Percentiles rank a stretch among this genome's conserved stretches.
Evolutionary conservation across 2,329 filamentous ascomycete genomes (phyloP).

Genomic region (Pyricularia pennisetigena): DNA sequence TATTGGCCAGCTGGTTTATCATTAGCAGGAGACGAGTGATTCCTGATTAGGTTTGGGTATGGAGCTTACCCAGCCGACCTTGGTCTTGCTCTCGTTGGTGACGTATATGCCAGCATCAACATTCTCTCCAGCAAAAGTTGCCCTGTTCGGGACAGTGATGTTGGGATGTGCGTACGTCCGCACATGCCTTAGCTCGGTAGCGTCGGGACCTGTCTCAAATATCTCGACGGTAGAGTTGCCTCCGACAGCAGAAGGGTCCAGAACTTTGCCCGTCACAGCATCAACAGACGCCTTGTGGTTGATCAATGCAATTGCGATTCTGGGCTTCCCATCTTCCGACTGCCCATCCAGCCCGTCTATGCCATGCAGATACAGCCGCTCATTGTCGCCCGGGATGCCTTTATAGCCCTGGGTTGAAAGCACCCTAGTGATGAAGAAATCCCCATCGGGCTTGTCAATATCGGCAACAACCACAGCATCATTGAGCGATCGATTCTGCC

Average conservation of each 20-base stretch:
- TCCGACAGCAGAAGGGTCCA: constrained; percentile 10
- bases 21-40: background rate
- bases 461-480: constrained; percentile 22
- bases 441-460: constrained; percentile 17
- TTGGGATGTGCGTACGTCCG: constrained; percentile 11
- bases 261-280: constrained; percentile 9
- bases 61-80: constrained; percentile 12
- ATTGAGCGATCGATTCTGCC: constrained; percentile 14
- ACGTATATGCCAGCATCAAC: constrained; percentile 13
- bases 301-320: constrained; percentile 14
- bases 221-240: constrained; percentile 13
- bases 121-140: constrained; percentile 13
- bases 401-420: constrained; percentile 17
- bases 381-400: constrained; percentile 19
- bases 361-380: constrained; percentile 18
- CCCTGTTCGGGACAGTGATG: constrained; percentile 16
- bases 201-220: constrained; percentile 8
- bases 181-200: constrained; percentile 13
- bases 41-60: background rate
- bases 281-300: constrained; percentile 18
- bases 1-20: constrained; percentile 7
- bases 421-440: constrained; percentile 12
- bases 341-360: constrained; percentile 14
- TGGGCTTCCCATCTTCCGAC: constrained; percentile 10
- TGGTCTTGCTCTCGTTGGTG: constrained; percentile 15